Conservation (phyloP, 306 rosid genomes). For the Luffa aegyptiaca region DNA sequence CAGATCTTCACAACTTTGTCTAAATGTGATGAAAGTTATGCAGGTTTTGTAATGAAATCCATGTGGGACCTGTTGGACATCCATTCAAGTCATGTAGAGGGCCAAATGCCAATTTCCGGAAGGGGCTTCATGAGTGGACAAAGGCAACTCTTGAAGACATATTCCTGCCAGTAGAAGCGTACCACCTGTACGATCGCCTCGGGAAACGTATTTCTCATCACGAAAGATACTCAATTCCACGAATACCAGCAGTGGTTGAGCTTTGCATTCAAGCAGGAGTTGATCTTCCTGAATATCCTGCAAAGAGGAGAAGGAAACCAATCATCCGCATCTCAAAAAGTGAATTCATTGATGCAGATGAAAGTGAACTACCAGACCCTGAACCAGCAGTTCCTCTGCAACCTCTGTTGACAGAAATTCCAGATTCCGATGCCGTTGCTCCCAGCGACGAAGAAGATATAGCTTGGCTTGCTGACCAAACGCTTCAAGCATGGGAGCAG, state of each 20-base stretch:
- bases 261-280: slow-evolving; percentile 95
- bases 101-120: slow-evolving; percentile 39
- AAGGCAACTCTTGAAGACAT: slow-evolving; percentile 63
- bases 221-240: slow-evolving; percentile 63
- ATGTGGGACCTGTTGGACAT: slow-evolving; percentile 88
- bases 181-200: slow-evolving; percentile 75
- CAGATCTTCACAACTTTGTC: not conserved
- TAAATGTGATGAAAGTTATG: slow-evolving; percentile 12
- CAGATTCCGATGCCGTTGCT: slow-evolving; percentile 43
- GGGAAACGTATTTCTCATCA: slow-evolving; percentile 67
- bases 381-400: slow-evolving; percentile 27
- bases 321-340: slow-evolving; percentile 59
- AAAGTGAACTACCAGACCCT: slow-evolving; percentile 73
- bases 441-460: slow-evolving; percentile 37
- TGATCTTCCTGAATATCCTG: slow-evolving; percentile 53
- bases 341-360: slow-evolving; percentile 84
- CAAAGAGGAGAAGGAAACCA: slow-evolving; percentile 93
- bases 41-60: slow-evolving; percentile 90
- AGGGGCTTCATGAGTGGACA: slow-evolving; percentile 73
- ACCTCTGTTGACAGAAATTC: slow-evolving; percentile 50
- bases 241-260: slow-evolving; percentile 84
- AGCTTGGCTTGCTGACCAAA: slow-evolving; percentile 56
- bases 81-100: slow-evolving; percentile 92
- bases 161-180: slow-evolving; percentile 65
- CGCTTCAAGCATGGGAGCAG: slow-evolving; percentile 68